Conservation (phyloP, 352 stramenopile genomes). For the Phytophthora lateralis region DNA sequence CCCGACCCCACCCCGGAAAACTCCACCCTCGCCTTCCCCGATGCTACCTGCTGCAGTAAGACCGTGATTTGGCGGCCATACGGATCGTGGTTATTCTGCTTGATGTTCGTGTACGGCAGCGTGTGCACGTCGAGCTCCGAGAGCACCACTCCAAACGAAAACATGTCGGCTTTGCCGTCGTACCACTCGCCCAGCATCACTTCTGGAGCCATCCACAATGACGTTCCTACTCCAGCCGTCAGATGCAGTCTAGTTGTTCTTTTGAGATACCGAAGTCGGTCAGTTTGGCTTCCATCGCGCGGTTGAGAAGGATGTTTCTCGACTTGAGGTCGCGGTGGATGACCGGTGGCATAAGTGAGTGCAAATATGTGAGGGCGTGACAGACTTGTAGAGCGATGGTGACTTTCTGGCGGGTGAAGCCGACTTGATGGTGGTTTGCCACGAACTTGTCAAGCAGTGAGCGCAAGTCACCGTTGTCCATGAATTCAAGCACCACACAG, state of each 20-base stretch:
- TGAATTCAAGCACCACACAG: conserved; percentile 49
- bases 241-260: conserved; percentile 10
- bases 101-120: conserved; percentile 22
- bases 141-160: conserved; percentile 38
- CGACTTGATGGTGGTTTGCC: conserved; percentile 2
- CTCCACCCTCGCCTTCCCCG: conserved; percentile 21
- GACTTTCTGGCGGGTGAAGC: conserved; percentile 34
- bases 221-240: conserved; percentile 24
- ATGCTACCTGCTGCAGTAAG: conserved; percentile 31
- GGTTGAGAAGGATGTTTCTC: conserved; percentile 46
- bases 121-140: conserved; percentile 41
- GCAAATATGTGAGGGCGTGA: conserved; percentile 26
- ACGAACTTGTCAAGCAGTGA: conserved; percentile 31
- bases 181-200: conserved; percentile 26
- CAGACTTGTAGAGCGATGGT: conserved; percentile 36
- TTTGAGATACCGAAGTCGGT: conserved; percentile 58
- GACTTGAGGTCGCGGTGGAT: conserved; percentile 29
- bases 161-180: conserved; percentile 29
- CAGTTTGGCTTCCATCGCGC: conserved; percentile 44
- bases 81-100: neutral
- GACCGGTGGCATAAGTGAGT: conserved; percentile 15
- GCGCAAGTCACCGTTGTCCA: conserved; percentile 42
- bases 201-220: conserved; percentile 26
- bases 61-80: conserved; percentile 5
- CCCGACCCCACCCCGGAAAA: conserved; percentile 19